A percentile compares a stretch with the other conserved stretches of the same genome.
phyloP scores from a whole-genome alignment of 345 rosid genomes.

The Murraya koenigii region DNA sequence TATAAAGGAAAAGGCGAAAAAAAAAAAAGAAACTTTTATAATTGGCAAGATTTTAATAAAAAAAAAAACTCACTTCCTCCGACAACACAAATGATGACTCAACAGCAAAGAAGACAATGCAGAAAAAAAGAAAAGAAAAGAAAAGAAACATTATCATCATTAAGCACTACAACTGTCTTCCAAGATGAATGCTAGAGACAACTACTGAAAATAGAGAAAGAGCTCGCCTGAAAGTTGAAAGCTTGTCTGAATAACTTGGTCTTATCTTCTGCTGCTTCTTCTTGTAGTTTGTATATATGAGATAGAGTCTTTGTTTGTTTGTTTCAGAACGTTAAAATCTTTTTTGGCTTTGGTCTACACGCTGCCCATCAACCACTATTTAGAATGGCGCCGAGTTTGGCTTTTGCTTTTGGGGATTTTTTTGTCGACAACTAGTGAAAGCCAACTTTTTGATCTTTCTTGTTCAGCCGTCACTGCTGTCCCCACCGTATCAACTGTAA shows the following conservation, averaged over 20 bases:
- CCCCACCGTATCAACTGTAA: no score
- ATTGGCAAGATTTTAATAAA: not conserved
- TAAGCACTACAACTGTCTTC: not conserved
- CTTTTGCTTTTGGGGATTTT: no score
- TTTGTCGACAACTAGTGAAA: no score
- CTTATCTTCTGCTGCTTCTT: no score
- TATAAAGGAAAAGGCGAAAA: not conserved
- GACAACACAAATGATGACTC: not conserved
- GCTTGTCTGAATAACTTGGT: no score
- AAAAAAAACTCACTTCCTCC: not conserved
- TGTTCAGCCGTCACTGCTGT: not conserved
- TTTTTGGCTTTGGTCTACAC: no score
- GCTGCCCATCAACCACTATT: not conserved
- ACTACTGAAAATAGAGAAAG: not conserved
- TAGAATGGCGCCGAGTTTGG: not conserved
- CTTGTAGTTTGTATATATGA: no score
- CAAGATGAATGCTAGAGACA: no score
- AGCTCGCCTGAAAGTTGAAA: not conserved
- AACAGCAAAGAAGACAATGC: not conserved
- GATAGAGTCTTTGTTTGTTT: not conserved
- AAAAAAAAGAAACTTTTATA: not conserved
- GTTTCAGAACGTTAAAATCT: not conserved
- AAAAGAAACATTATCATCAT: not conserved
- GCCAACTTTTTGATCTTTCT: not conserved
- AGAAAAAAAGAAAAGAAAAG: no score